These are phyloP conservation scores for Coffea eugenioides DNA, from an alignment of 257 asterid species.

Conservation along the genomic window DNA sequence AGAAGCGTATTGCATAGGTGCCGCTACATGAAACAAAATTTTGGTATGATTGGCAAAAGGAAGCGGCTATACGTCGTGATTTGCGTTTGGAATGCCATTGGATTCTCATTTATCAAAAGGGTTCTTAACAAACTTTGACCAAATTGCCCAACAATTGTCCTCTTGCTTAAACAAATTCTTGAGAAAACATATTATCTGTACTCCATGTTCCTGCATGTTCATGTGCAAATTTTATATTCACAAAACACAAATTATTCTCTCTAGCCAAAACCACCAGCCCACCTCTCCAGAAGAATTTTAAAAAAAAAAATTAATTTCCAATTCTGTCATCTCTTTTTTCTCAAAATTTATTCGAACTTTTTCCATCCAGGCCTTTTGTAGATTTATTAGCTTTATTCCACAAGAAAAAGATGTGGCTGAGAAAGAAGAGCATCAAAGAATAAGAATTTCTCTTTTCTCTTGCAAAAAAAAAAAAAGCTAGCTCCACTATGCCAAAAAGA, in stretches of 20 bases:
- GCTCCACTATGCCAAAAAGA: conserved; percentile 30
- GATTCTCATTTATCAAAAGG: conserved; percentile 16
- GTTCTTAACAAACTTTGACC: conserved; percentile 26
- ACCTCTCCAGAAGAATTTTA: too few species aligned
- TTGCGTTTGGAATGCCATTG: conserved; percentile 18
- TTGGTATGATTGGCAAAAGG: not conserved
- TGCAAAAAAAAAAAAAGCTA: not conserved
- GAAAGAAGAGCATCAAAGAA: conserved; percentile 33
- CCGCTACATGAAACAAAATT: not conserved
- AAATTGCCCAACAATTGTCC: conserved; percentile 4
- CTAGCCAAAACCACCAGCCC: not conserved
- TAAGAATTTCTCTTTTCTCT: conserved; percentile 27
- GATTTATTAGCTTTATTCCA: conserved; percentile 22
- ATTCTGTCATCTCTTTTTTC: not conserved
- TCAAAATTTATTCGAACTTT: conserved; percentile 12
- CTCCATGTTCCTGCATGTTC: conserved; percentile 18
- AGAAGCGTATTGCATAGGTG: not conserved
- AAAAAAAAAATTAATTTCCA: not conserved
- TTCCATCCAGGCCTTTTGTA: conserved; percentile 9
- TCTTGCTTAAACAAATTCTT: conserved; percentile 12
- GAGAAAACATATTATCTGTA: not conserved
- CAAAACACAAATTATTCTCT: not conserved
- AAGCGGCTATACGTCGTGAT: conserved; percentile 2
- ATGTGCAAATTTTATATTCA: not conserved
- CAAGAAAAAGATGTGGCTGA: conserved; percentile 17